phyloP scores from a whole-genome alignment of 352 stramenopile genomes.

The Blastocystis sp. region DNA sequence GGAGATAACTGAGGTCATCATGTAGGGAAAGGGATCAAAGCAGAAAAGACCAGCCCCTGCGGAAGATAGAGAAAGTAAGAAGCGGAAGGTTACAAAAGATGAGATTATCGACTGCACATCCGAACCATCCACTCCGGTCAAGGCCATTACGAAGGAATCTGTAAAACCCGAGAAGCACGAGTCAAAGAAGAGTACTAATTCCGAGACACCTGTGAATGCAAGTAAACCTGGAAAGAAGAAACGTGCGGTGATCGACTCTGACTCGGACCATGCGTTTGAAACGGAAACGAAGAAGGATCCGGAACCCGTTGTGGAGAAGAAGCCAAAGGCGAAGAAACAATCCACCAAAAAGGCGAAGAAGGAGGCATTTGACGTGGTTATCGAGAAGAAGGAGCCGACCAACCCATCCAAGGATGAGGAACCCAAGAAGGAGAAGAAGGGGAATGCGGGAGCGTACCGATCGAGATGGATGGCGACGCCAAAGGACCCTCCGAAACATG shows the following conservation, averaged over 20 bases:
- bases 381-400: neutral
- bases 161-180: too few species aligned
- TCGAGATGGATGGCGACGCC: neutral
- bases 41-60: conserved; percentile 1
- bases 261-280: neutral
- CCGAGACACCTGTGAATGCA: too few species aligned
- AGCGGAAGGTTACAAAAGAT: neutral
- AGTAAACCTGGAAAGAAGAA: neutral
- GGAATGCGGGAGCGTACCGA: neutral
- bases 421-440: conserved; percentile 4
- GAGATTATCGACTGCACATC: neutral
- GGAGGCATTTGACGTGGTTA: neutral
- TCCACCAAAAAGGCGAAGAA: neutral
- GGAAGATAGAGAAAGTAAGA: neutral
- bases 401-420: neutral
- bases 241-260: neutral
- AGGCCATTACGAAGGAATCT: neutral
- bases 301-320: neutral
- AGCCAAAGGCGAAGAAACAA: neutral
- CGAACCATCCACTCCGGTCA: neutral
- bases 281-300: neutral
- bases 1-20: neutral
- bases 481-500: conserved; percentile 26
- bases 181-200: too few species aligned
- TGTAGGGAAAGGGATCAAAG: neutral